Evolutionary conservation across 768 basidiomycete genomes (phyloP).

Genomic region (Coprinopsis sp.): DNA sequence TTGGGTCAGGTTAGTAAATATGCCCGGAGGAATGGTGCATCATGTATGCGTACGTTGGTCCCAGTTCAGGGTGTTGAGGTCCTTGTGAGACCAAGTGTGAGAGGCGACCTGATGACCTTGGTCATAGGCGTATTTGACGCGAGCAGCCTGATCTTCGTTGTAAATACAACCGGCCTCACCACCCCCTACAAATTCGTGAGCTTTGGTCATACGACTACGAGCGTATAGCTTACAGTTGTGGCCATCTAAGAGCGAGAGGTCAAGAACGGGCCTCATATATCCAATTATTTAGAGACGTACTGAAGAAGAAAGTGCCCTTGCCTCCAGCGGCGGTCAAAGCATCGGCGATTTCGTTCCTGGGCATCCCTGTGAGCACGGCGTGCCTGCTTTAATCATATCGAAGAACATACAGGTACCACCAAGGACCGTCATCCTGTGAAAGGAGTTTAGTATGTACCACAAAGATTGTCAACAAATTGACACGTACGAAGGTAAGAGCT

Average conservation of each 20-base stretch:
- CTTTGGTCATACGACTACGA: too few relatives aligned
- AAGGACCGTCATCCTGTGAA: constrained; percentile 24
- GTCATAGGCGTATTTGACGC: too few relatives aligned
- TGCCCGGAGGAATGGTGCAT: not conserved
- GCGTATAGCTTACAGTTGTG: constrained; percentile 8
- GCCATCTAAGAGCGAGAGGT: not conserved
- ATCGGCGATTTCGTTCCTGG: constrained; percentile 16
- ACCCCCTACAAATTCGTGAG: too few relatives aligned
- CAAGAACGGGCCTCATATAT: too few relatives aligned
- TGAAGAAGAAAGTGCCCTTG: constrained; percentile 32
- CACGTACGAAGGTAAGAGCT: constrained; percentile 32
- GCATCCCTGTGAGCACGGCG: not conserved
- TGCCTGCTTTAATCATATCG: too few relatives aligned
- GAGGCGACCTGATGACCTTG: too few relatives aligned
- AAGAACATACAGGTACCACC: constrained; percentile 12
- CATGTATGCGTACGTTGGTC: constrained; percentile 17
- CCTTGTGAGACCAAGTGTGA: constrained; percentile 27
- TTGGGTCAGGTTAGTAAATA: not conserved
- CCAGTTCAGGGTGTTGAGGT: constrained; percentile 19
- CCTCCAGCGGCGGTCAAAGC: constrained; percentile 17
- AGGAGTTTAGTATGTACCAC: too few relatives aligned
- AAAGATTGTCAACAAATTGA: too few relatives aligned
- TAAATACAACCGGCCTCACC: too few relatives aligned
- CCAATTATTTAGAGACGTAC: constrained; percentile 8
- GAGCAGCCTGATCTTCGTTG: too few relatives aligned